Evolutionary conservation across 495 filamentous ascomycete species (phyloP), one percentile per base, ranked within the genome.

Genomic region (Poronia punctata): DNA sequence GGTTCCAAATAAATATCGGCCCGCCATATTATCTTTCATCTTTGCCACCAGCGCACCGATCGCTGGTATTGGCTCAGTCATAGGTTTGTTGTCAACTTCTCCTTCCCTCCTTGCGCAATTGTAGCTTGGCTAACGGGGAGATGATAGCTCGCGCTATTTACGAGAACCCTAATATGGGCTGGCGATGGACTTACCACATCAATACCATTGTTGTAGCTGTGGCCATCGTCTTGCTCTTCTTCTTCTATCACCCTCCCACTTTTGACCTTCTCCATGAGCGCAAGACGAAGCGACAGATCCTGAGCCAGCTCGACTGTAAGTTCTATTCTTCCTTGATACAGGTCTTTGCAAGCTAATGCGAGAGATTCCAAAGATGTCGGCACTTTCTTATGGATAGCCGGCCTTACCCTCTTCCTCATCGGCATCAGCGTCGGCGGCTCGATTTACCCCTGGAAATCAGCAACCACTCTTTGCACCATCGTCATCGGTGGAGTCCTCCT

Each of bases 391-490:
- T 74, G 61, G 48, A 59, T 61, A 15, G 56, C 52, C 19, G 69
- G 70, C 12, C 48, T 73, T 2, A 49, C 65, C 19, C 52, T 74
- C 20, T 53, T 76, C 19, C 52, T 73, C 5, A 55, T 73, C 18
- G 72, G 71, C 19, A 56, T 78, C 16, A 61, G 63, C 28, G 74
- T 71, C 68, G 73, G 71, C 17, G 71, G 71, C 4, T 49, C 48
- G 10, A 50, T 56, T 0, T 74, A 77, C 53, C 57, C 68, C 0
- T 74, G 71, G 73, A 57, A 58, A 22, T 67, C 63, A n/a, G 62
- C 60, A 7, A 59, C 70, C 23, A 66, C 68, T 15, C 55, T 76
- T 22, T 59, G 54, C n/a, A 54, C 60, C 9, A 54, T 75, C 21
- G 49, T 71, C 1, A 48, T 74, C 24, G 69, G 71, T 5, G 54